These are phyloP conservation scores for Acanthamoeba royreba DNA, from an alignment of 208 protist genomes.

Conservation along the genomic window DNA sequence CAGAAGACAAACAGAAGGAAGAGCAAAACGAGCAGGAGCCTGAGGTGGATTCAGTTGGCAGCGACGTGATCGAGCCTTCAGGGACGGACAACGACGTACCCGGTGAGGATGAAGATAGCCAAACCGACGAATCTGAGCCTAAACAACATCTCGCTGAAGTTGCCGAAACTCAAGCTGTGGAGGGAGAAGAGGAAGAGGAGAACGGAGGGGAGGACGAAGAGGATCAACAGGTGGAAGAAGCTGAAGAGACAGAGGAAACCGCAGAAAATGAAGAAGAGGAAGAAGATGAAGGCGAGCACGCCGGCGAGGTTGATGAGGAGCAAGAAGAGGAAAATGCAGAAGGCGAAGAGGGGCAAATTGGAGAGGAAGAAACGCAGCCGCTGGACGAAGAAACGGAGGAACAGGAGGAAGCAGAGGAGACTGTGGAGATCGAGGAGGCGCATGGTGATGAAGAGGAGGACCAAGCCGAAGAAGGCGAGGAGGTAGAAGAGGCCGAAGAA, in stretches of 20 bases:
- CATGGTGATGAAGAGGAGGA: neutral
- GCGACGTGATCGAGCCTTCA: neutral
- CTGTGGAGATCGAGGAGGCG: neutral
- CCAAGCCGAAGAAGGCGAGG: neutral
- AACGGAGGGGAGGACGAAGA: neutral
- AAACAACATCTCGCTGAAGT: neutral
- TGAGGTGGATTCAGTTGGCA: neutral
- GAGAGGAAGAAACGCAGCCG: too few relatives aligned
- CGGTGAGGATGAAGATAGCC: neutral
- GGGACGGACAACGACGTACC: neutral
- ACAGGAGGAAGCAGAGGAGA: too few relatives aligned
- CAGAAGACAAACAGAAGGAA: too few relatives aligned
- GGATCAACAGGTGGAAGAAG: neutral
- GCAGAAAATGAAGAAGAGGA: neutral
- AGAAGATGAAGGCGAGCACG: neutral
- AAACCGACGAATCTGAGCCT: too few relatives aligned
- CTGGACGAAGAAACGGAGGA: too few relatives aligned
- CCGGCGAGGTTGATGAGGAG: neutral
- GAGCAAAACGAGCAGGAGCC: neutral
- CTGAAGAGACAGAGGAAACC: too few relatives aligned
- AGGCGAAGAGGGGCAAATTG: too few relatives aligned
- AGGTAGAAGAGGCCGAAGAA: too few relatives aligned
- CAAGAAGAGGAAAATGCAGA: too few relatives aligned
- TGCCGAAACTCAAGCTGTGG: neutral
- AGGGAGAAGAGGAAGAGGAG: neutral